Base-by-base conservation (phyloP, 805 yeast species). In the Wickerhamiella kurtzmanii region DNA sequence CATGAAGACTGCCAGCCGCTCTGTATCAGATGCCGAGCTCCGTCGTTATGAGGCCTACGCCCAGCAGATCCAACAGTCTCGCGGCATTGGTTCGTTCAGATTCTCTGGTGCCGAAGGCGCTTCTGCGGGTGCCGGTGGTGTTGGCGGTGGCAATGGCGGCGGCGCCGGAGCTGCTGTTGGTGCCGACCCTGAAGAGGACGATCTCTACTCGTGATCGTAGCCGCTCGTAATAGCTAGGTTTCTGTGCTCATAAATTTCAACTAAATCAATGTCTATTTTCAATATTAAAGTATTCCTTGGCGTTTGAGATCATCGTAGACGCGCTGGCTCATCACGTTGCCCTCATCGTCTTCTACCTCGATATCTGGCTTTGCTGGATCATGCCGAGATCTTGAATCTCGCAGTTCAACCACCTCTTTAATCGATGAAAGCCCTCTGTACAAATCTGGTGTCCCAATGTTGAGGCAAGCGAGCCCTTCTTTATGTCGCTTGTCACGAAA, bases 11-110 rank as follows among this genome's bases (percentile, higher is more conserved):
- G 99, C 98, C 46, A 82, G 87, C 68, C 83, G 97, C 60, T 88
- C 96, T 48, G 99, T 92, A 43, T 80, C 94, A 37, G 97, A 94
- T 62, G 84, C 96, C 36, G 98, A 92, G 69, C 75, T 92, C 62
- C 92, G 99, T 70, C 88, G 98, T 69, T 92, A 92, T 66, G 98
- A 92, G 71, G 94, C 97, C 5, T 92, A 89, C 61, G 94, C 96
- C 44, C 96, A 89, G 68, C 96, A 89, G 69, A 74, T 92, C 66
- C 94, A 82, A 66, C 85, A 95, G 48, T 83, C 96, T 1, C 85
- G 98, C 70, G 97, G 98, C 44, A 95, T 84, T 63, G 75, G 89
- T 54, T 84, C 82, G 69, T 89, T 92, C 70, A 79, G 86, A 63
- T 89, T 92, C 65, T 59, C 61, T 41, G 63, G 64, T 17, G 60